A percentile compares a stretch with the other conserved stretches of the same genome.
phyloP scores from a whole-genome alignment of 148 eudicot genomes.

The Tetragonia tetragonoides region DNA sequence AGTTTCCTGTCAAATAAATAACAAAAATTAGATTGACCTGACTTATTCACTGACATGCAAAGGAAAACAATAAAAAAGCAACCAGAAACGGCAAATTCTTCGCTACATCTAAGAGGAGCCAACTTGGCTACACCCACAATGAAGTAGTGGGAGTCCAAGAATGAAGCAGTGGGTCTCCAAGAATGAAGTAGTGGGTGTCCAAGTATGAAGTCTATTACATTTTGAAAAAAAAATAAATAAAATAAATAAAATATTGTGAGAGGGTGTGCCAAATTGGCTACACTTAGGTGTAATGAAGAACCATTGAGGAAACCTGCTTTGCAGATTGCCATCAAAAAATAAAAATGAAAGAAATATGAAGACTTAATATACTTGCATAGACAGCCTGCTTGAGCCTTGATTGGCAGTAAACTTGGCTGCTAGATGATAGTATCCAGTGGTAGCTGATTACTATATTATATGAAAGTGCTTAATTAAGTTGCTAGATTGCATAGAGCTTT shows the following conservation, averaged over 20 bases:
- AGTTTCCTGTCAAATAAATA: slow-evolving; percentile 19
- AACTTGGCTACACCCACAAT: too few species aligned
- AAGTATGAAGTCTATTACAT: not conserved
- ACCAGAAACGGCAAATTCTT: too few species aligned
- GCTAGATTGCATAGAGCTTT: not conserved
- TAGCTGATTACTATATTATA: not conserved
- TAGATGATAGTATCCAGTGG: not conserved
- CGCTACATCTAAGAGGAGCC: too few species aligned
- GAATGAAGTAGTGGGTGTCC: too few species aligned
- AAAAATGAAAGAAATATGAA: not conserved
- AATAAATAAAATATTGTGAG: too few species aligned
- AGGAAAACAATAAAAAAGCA: not conserved
- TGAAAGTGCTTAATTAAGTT: not conserved
- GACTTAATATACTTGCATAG: not conserved
- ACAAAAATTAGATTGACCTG: not conserved
- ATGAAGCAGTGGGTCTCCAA: too few species aligned
- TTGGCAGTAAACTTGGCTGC: not conserved
- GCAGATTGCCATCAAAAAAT: not conserved
- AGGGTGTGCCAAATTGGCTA: too few species aligned
- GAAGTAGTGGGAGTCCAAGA: too few species aligned
- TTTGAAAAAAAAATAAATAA: not conserved
- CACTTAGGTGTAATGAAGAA: too few species aligned
- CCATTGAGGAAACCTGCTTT: not conserved
- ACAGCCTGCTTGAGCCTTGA: not conserved
- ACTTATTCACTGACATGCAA: slow-evolving; percentile 2